These are phyloP conservation scores for Scedosporium dehoogii DNA, from an alignment of 2,329 filamentous ascomycete species.

Conservation along the genomic window DNA sequence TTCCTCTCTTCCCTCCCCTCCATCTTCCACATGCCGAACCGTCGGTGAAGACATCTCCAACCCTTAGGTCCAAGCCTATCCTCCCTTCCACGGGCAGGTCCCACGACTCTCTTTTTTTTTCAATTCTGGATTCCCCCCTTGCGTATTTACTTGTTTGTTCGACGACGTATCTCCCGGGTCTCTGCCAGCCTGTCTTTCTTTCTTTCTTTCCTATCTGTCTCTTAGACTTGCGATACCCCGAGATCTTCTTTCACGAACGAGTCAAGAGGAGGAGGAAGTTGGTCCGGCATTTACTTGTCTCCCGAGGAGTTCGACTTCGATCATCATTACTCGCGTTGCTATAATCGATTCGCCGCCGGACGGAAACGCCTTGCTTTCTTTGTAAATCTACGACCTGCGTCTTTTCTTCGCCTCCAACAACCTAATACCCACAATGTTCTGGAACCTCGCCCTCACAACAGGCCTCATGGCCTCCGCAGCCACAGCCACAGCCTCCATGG, in stretches of 20 bases:
- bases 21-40: not conserved
- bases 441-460: conserved; percentile 7
- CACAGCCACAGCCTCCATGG: conserved; percentile 7
- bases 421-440: conserved; percentile 7
- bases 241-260: not conserved
- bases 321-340: not conserved
- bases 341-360: conserved; percentile 6
- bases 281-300: conserved; percentile 3
- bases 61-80: conserved; percentile 1
- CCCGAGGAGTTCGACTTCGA: not conserved
- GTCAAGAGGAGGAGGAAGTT: not conserved
- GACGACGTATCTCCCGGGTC: not conserved
- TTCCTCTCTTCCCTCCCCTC: not conserved
- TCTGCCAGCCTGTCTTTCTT: not conserved
- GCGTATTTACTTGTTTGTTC: not conserved
- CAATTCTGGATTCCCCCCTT: conserved; percentile 1
- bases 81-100: conserved; percentile 4
- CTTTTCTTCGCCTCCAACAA: not conserved
- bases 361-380: conserved; percentile 1
- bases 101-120: conserved; percentile 7
- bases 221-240: not conserved
- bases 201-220: not conserved
- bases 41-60: not conserved
- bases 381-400: conserved; percentile 1
- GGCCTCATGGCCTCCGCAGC: conserved; percentile 9